A percentile compares a stretch with the other conserved stretches of the same genome.
Conservation (phyloP, 106 monocot genomes). For the Gastrodia elata region DNA sequence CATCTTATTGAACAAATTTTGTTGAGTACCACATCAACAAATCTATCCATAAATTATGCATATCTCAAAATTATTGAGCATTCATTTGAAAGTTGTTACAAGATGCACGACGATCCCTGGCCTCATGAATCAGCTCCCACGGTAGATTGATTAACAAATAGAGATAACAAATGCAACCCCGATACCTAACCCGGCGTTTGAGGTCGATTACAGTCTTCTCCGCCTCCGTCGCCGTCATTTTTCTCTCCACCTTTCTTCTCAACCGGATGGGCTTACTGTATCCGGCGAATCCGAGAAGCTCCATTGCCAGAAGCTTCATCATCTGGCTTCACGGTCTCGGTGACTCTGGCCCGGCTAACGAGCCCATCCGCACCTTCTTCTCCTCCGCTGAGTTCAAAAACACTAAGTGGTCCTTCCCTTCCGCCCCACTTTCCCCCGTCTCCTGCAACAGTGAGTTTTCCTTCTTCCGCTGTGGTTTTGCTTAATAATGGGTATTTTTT, state of each 20-base stretch:
- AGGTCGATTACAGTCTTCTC: constrained; percentile 14
- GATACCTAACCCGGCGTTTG: background rate
- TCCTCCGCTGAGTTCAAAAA: constrained; percentile 43
- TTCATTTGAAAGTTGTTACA: no score
- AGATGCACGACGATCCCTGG: no score
- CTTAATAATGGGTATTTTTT: background rate
- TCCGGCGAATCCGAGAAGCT: background rate
- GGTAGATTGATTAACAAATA: no score
- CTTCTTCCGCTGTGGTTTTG: background rate
- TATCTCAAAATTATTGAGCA: no score
- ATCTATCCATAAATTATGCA: no score
- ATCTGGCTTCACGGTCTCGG: constrained; percentile 82
- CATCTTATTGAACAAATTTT: no score
- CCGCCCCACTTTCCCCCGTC: constrained; percentile 55
- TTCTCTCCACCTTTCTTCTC: constrained; percentile 11
- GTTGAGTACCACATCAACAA: no score
- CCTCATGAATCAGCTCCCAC: no score
- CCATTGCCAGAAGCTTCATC: constrained; percentile 38
- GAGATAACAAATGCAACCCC: no score
- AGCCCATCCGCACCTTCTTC: constrained; percentile 57
- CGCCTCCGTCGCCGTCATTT: constrained; percentile 11
- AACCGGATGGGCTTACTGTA: background rate
- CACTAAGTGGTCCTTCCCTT: constrained; percentile 71
- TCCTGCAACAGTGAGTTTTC: constrained; percentile 57
- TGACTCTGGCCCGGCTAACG: constrained; percentile 73